Evolutionary conservation across 2,329 filamentous ascomycete species (phyloP).

Genomic region (Emericellopsis atlantica): DNA sequence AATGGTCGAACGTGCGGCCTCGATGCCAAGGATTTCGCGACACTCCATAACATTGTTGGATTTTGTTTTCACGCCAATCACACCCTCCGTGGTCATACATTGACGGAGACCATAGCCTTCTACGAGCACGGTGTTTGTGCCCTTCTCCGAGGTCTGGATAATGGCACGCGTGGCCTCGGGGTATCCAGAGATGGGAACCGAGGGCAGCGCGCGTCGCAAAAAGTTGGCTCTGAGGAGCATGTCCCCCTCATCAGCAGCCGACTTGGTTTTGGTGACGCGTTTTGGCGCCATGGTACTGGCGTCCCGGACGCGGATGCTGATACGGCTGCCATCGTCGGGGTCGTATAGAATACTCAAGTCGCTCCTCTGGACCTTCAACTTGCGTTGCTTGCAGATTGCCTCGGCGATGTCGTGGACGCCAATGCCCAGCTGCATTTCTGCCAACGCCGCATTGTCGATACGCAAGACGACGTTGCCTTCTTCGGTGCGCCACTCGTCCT

Average conservation of each 20-base stretch:
- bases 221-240: slow-evolving; percentile 71
- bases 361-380: slow-evolving; percentile 59
- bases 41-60: slow-evolving; percentile 90
- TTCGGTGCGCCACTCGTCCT: slow-evolving; percentile 76
- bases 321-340: slow-evolving; percentile 32
- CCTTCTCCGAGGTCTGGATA: slow-evolving; percentile 66
- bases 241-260: slow-evolving; percentile 26
- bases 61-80: slow-evolving; percentile 61
- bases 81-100: slow-evolving; percentile 89
- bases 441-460: slow-evolving; percentile 67
- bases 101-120: slow-evolving; percentile 85
- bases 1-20: slow-evolving; percentile 84
- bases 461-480: slow-evolving; percentile 68
- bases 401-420: slow-evolving; percentile 58
- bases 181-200: slow-evolving; percentile 82
- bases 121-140: slow-evolving; percentile 65
- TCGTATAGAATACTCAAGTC: slow-evolving; percentile 44
- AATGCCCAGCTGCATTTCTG: slow-evolving; percentile 72
- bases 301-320: slow-evolving; percentile 61
- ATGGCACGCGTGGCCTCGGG: slow-evolving; percentile 76
- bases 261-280: slow-evolving; percentile 25
- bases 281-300: slow-evolving; percentile 25
- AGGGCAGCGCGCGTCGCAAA: slow-evolving; percentile 68
- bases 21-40: slow-evolving; percentile 78
- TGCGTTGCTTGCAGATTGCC: slow-evolving; percentile 70